Evolutionary conservation across 305 asterid genomes (phyloP).

Genomic region (Petunia hybrid): DNA sequence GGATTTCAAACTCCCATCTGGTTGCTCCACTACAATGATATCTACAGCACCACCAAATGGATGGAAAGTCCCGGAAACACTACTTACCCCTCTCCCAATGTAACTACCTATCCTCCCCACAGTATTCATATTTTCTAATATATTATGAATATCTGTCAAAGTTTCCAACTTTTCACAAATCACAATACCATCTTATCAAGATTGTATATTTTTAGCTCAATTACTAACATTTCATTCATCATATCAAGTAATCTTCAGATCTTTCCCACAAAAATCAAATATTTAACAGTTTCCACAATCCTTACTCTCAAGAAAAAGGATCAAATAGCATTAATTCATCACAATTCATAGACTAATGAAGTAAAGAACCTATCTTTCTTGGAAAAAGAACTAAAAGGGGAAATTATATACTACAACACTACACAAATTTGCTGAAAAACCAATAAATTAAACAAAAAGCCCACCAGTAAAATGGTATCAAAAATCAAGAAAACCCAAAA

Average conservation of each 20-base stretch:
- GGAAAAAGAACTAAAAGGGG: background rate
- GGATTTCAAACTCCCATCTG: constrained; percentile 88
- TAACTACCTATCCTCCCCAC: constrained; percentile 89
- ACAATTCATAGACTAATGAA: constrained; percentile 19
- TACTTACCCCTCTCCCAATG: constrained; percentile 69
- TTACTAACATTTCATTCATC: constrained; percentile 29
- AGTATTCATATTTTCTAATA: constrained; percentile 70
- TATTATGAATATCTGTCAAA: constrained; percentile 38
- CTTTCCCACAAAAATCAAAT: constrained; percentile 18
- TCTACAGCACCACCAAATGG: constrained; percentile 99
- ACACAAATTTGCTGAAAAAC: constrained; percentile 9
- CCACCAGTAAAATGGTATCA: constrained; percentile 19
- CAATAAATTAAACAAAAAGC: constrained; percentile 28
- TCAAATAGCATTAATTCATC: constrained; percentile 13
- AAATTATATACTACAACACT: constrained; percentile 8
- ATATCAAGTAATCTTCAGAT: constrained; percentile 32
- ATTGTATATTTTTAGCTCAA: constrained; percentile 29
- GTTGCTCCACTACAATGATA: constrained; percentile 89
- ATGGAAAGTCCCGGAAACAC: constrained; percentile 91
- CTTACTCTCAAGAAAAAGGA: background rate
- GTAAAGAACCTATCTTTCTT: background rate
- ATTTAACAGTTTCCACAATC: background rate
- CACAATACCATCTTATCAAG: constrained; percentile 36
- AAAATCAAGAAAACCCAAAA: constrained; percentile 35
- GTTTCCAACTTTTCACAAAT: constrained; percentile 29